Evolutionary conservation across 1,284 basidiomycete species (phyloP).

Genomic region (Cryptococcus sp.): DNA sequence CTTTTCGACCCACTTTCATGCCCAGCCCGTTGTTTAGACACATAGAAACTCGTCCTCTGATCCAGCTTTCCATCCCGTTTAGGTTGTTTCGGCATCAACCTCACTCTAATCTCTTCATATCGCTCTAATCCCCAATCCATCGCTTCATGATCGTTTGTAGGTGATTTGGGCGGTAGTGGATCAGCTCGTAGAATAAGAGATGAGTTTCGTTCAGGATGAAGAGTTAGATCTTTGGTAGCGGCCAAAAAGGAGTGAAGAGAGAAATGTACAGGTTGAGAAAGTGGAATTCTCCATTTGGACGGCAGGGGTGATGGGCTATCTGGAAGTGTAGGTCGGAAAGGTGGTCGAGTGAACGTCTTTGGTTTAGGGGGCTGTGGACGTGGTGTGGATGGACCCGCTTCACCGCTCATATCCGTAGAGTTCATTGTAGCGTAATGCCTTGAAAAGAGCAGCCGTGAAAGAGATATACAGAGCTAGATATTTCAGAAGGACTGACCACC

Average conservation of each 20-base stretch:
- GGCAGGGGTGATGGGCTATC: not conserved
- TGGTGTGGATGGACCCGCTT: not conserved
- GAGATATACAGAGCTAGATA: too few relatives aligned
- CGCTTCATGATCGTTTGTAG: not conserved
- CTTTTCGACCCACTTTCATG: constrained; percentile 1
- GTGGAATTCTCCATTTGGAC: not conserved
- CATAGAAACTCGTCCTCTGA: constrained; percentile 32
- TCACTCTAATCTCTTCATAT: constrained; percentile 23
- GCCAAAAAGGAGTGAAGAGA: constrained; percentile 28
- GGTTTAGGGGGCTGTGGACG: not conserved
- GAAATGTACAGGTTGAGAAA: constrained; percentile 23
- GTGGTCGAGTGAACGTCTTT: not conserved
- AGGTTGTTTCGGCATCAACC: constrained; percentile 41
- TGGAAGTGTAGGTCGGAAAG: not conserved
- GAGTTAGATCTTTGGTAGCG: constrained; percentile 27
- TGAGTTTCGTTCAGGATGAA: constrained; percentile 46
- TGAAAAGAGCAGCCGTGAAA: too few relatives aligned
- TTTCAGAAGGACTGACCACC: too few relatives aligned
- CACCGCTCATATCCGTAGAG: too few relatives aligned
- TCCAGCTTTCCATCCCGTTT: constrained; percentile 34
- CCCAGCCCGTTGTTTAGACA: not conserved
- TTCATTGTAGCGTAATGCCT: too few relatives aligned
- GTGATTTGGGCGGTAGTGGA: constrained; percentile 9
- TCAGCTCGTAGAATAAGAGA: constrained; percentile 42
- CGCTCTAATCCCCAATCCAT: constrained; percentile 17